Base-by-base conservation (phyloP, 2,329 filamentous ascomycete species). In the Xylariales sp. region DNA sequence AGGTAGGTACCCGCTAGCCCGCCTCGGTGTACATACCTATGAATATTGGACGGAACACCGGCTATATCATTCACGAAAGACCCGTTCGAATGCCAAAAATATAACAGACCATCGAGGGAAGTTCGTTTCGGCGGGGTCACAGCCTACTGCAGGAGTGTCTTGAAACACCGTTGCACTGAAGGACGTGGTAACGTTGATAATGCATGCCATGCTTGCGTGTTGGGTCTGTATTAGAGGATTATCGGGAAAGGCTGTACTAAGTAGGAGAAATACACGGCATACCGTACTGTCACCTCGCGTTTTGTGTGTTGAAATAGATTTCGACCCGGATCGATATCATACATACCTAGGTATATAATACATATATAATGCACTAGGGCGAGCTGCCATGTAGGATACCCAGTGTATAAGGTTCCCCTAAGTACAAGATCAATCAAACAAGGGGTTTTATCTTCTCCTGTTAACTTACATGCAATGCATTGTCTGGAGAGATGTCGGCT, bases 101-200 rank as follows among this genome's bases (percentile, higher is more conserved):
- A 60, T 49, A 34, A 39, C 28, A 50, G 48, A 45, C 30, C 39
- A 43, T 34, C 28, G 5, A 46, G 52, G 30, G 10, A 56, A 16
- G 30, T 46, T 61, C 34, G 55, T 52, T 60, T 64, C 65, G 56
- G 32, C 39, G 39, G 32, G 52, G 41, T 57, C 34, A 46, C 23
- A 57, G 48, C 65, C 46, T 65, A 34, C 62, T 36, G 62, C 52
- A 65, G 65, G 57, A 61, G 45, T 45, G 39, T 59, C 39, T 43
- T 63, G 65, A 64, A 64, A 68, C 61, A 56, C 14, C 46, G 49
- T 60, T 54, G 39, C 50, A 60, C 34, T 50, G 46, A 32, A 48
- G 30, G 10, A 14, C 50, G 45, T 50, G 32, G 48, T 67, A 43
- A 36, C 48, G 60, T 55, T 64, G 28, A 64, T 18, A 56, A 55